Percentiles rank a stretch among this genome's conserved stretches.
Conservation (phyloP, 2,329 filamentous ascomycete genomes). For the Cladosporium sphaerospermum region DNA sequence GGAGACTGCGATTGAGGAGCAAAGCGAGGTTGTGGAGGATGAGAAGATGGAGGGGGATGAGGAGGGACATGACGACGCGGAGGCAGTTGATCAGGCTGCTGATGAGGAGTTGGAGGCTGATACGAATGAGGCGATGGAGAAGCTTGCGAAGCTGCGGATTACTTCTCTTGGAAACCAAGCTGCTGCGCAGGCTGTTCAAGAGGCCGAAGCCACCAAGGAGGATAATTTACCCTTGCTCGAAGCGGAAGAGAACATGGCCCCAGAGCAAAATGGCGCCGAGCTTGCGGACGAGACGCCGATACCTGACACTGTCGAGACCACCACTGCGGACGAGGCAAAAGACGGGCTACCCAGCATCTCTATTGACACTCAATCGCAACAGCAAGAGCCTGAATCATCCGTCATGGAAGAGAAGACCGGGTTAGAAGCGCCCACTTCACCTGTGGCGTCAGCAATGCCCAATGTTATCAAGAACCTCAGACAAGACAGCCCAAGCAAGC, state of each 20-base stretch:
- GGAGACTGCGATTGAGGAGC: constrained; percentile 18
- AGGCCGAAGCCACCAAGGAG: not conserved
- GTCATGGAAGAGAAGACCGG: not conserved
- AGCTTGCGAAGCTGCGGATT: constrained; percentile 1
- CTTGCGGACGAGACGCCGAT: not conserved
- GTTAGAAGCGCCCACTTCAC: constrained; percentile 15
- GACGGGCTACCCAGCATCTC: not conserved
- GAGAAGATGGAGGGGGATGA: constrained; percentile 32
- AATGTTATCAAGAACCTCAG: constrained; percentile 20
- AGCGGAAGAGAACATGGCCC: not conserved
- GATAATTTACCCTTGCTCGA: not conserved
- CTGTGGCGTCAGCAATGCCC: constrained; percentile 18
- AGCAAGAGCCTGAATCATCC: not conserved
- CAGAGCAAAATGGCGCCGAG: not conserved
- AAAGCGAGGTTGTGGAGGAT: constrained; percentile 18
- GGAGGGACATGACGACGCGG: constrained; percentile 23
- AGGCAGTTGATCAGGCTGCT: not conserved
- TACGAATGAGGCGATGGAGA: constrained; percentile 8
- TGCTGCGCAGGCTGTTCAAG: not conserved
- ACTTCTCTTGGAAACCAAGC: not conserved
- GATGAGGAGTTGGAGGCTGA: constrained; percentile 1
- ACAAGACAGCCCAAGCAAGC: constrained; percentile 22
- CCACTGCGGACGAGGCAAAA: not conserved
- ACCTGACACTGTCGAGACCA: not conserved
- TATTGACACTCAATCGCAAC: not conserved